Conservation (phyloP, 169 alveolate genomes). For the Plasmodium relictum region DNA sequence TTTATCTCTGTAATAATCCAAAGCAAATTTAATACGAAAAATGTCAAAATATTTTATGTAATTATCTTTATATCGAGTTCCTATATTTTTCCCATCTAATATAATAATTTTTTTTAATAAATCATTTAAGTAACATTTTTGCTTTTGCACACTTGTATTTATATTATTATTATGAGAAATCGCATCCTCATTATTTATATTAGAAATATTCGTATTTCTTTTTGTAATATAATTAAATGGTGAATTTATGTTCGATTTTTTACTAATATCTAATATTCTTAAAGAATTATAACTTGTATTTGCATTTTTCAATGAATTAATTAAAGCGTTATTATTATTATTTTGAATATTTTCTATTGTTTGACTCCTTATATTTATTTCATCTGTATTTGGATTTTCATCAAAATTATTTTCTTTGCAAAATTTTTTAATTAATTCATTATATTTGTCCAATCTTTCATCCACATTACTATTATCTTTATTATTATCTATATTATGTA, state of each 20-base stretch:
- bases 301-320: not conserved
- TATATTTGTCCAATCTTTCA: not conserved
- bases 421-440: not conserved
- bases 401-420: not conserved
- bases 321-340: not conserved
- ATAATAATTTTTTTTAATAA: slow-evolving; percentile 9
- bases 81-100: slow-evolving; percentile 61
- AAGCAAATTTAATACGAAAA: slow-evolving; percentile 41
- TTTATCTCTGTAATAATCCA: slow-evolving; percentile 28
- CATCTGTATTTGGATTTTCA: not conserved
- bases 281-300: not conserved
- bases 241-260: not conserved
- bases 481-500: not conserved
- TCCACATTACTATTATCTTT: not conserved
- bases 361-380: not conserved
- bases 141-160: not conserved
- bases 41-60: slow-evolving; percentile 54
- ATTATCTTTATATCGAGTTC: slow-evolving; percentile 49
- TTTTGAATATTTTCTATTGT: not conserved
- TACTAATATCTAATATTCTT: not conserved
- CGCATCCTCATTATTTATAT: not conserved
- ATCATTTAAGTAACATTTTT: not conserved
- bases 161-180: not conserved
- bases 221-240: not conserved
- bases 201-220: not conserved